phyloP scores from a whole-genome alignment of 768 basidiomycete species.

The Austroboletus eburneus region DNA sequence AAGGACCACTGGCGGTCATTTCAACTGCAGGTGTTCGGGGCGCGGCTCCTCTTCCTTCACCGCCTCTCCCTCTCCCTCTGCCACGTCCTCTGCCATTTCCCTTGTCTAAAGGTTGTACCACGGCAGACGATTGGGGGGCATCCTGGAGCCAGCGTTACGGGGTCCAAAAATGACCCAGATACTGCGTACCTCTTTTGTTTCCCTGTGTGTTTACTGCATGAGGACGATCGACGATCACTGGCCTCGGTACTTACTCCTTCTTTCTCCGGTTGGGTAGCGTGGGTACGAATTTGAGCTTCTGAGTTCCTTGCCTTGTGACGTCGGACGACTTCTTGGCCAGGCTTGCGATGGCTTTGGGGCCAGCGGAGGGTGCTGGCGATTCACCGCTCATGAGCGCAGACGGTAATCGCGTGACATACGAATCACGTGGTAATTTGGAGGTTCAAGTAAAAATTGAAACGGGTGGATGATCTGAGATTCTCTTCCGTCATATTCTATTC shows the following conservation, averaged over 20 bases:
- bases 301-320: constrained; percentile 68
- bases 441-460: too few species aligned
- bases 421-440: too few species aligned
- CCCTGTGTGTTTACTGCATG: constrained; percentile 37
- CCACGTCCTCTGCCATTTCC: constrained; percentile 48
- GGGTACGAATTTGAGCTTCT: constrained; percentile 78
- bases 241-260: constrained; percentile 61
- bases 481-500: background rate
- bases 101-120: constrained; percentile 31
- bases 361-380: constrained; percentile 17
- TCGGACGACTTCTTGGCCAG: constrained; percentile 68
- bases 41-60: constrained; percentile 45
- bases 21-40: constrained; percentile 50
- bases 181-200: constrained; percentile 58
- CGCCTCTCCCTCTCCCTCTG: constrained; percentile 49
- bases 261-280: constrained; percentile 71
- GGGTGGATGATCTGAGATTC: too few species aligned
- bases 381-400: constrained; percentile 12
- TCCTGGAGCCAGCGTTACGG: constrained; percentile 39
- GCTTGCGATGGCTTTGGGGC: constrained; percentile 68
- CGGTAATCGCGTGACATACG: too few species aligned
- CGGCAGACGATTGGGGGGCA: constrained; percentile 33
- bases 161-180: background rate
- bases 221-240: constrained; percentile 2
- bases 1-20: constrained; percentile 85